Evolutionary conservation across 257 asterid species (phyloP).

Genomic region (Mitragyna speciosa): DNA sequence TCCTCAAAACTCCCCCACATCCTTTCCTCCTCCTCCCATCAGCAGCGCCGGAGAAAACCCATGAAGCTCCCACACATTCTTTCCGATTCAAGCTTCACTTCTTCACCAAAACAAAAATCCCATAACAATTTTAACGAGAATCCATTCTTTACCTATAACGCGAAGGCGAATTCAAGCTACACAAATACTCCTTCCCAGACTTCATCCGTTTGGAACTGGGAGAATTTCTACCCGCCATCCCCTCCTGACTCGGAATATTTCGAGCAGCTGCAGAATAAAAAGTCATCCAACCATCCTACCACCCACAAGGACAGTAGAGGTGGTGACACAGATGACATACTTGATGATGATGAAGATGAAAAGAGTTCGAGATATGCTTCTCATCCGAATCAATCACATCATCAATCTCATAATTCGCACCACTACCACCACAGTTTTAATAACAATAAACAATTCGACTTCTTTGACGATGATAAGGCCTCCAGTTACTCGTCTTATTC

Average conservation of each 20-base stretch:
- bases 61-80: conserved; percentile 79
- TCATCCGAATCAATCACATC: conserved; percentile 31
- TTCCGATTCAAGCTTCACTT: conserved; percentile 74
- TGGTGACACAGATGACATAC: conserved; percentile 23
- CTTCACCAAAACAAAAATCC: conserved; percentile 49
- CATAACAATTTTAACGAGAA: conserved; percentile 27
- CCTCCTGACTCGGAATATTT: conserved; percentile 88
- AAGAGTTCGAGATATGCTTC: conserved; percentile 35
- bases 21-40: conserved; percentile 52
- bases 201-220: conserved; percentile 98
- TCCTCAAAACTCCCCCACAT: conserved; percentile 37
- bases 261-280: conserved; percentile 46
- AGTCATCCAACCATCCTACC: background rate
- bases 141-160: conserved; percentile 46
- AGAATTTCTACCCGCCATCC: conserved; percentile 85
- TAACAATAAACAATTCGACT: conserved; percentile 39
- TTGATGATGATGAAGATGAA: conserved; percentile 35
- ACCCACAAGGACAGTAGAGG: conserved; percentile 25
- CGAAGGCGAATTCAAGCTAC: conserved; percentile 65
- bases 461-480: conserved; percentile 53
- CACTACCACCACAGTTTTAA: conserved; percentile 31
- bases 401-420: conserved; percentile 24
- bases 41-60: conserved; percentile 43
- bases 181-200: conserved; percentile 84
- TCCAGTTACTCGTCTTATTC: conserved; percentile 56